These are phyloP conservation scores for Clarkia xantiana DNA, from an alignment of 345 rosid species.

Conservation along the genomic window DNA sequence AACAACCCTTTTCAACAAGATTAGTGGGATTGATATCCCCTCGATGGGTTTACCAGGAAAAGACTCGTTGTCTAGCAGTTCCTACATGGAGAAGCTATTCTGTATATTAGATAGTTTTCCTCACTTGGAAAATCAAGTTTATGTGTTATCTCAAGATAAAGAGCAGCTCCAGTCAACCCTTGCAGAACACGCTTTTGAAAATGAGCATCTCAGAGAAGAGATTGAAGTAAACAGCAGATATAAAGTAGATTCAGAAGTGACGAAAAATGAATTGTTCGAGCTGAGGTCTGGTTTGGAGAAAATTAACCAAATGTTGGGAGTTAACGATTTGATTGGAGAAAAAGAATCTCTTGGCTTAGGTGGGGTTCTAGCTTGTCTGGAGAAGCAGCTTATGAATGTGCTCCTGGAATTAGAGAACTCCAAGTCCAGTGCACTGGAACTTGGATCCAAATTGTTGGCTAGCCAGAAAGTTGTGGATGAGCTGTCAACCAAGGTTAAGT, in stretches of 20 bases:
- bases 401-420: constrained; percentile 46
- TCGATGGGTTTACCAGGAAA: constrained; percentile 19
- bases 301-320: constrained; percentile 29
- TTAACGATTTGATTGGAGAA: constrained; percentile 26
- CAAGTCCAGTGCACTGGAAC: constrained; percentile 46
- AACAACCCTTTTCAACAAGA: constrained; percentile 43
- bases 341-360: constrained; percentile 20
- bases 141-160: constrained; percentile 30
- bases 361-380: constrained; percentile 36
- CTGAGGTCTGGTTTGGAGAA: constrained; percentile 40
- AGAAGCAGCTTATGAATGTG: constrained; percentile 34
- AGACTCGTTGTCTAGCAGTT: constrained; percentile 22
- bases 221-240: constrained; percentile 18
- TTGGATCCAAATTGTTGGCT: constrained; percentile 39
- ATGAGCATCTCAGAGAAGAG: constrained; percentile 42
- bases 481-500: constrained; percentile 37
- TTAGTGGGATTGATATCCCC: constrained; percentile 33
- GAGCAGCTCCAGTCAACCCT: constrained; percentile 41
- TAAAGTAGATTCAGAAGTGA: constrained; percentile 29
- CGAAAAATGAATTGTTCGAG: constrained; percentile 37
- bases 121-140: constrained; percentile 39
- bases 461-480: constrained; percentile 59
- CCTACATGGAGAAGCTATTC: constrained; percentile 40
- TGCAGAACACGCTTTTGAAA: constrained; percentile 36
- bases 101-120: constrained; percentile 36